Percentiles rank a stretch among this genome's conserved stretches.
Conservation (phyloP, 805 yeast species). For the Kuraishia ogatae region DNA sequence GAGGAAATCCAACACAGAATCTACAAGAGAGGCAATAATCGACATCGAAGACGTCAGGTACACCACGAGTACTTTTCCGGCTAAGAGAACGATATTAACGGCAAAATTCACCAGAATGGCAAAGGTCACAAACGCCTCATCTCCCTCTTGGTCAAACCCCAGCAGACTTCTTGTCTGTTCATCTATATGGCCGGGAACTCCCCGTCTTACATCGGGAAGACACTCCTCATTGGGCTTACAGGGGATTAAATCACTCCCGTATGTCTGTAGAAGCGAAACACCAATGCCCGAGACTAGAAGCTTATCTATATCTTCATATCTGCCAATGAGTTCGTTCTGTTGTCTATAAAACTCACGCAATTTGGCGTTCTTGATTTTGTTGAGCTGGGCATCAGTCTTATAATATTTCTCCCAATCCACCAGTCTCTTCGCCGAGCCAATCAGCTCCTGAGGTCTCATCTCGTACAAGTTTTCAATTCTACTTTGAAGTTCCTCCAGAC, state of each 20-base stretch:
- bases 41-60: slow-evolving; percentile 65
- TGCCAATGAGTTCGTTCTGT: slow-evolving; percentile 53
- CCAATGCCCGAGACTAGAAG: slow-evolving; percentile 67
- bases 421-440: slow-evolving; percentile 31
- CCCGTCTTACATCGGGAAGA: slow-evolving; percentile 17
- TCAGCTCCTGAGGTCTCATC: slow-evolving; percentile 37
- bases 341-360: slow-evolving; percentile 37
- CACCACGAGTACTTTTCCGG: slow-evolving; percentile 54
- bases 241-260: slow-evolving; percentile 29
- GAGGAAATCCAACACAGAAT: slow-evolving; percentile 64
- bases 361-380: slow-evolving; percentile 15
- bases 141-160: slow-evolving; percentile 36
- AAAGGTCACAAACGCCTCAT: slow-evolving; percentile 33
- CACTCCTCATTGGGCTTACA: slow-evolving; percentile 7
- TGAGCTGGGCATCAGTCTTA: slow-evolving; percentile 15
- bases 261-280: slow-evolving; percentile 52
- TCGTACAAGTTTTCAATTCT: slow-evolving; percentile 24
- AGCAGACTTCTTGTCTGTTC: slow-evolving; percentile 47
- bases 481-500: background rate
- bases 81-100: slow-evolving; percentile 47
- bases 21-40: slow-evolving; percentile 70
- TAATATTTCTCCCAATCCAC: slow-evolving; percentile 28
- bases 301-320: slow-evolving; percentile 52
- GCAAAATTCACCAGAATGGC: slow-evolving; percentile 61
- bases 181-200: slow-evolving; percentile 55